These are phyloP conservation scores for Leucoagaricus sp. DNA, from an alignment of 1,284 basidiomycete species.

Conservation along the genomic window DNA sequence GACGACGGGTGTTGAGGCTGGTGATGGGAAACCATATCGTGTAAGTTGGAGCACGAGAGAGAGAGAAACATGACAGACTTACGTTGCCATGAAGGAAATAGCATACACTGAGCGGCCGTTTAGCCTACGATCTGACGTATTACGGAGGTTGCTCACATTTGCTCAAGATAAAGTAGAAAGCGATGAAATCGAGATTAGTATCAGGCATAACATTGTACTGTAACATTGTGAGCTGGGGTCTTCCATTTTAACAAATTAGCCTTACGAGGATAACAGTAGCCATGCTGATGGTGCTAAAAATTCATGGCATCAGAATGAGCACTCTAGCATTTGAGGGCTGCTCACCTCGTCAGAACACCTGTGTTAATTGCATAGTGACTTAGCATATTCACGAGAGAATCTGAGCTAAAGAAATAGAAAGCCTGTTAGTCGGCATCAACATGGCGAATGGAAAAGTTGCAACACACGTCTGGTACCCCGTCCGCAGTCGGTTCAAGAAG, in stretches of 20 bases:
- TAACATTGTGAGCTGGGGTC: background rate
- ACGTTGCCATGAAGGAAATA: constrained; percentile 71
- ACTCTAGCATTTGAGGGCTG: background rate
- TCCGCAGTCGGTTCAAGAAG: constrained; percentile 41
- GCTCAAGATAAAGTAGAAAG: constrained; percentile 62
- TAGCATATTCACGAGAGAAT: constrained; percentile 57
- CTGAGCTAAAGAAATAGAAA: constrained; percentile 40
- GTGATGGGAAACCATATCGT: background rate
- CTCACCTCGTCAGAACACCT: constrained; percentile 60
- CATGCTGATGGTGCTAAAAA: constrained; percentile 54
- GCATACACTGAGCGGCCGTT: constrained; percentile 52
- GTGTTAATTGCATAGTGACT: constrained; percentile 55
- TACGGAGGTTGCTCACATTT: constrained; percentile 49
- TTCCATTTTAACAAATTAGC: background rate
- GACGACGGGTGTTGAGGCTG: constrained; percentile 53
- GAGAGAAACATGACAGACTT: constrained; percentile 22
- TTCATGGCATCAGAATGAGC: background rate
- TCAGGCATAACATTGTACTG: constrained; percentile 58
- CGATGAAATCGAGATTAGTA: constrained; percentile 57
- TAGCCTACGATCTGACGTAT: constrained; percentile 8
- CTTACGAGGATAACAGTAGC: constrained; percentile 58
- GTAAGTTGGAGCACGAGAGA: background rate
- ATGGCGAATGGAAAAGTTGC: background rate
- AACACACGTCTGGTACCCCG: constrained; percentile 35
- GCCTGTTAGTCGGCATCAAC: background rate